Percentiles rank a stretch among this genome's conserved stretches.
Conservation (phyloP, 768 basidiomycete genomes). For the Rubroboletus satanas region DNA sequence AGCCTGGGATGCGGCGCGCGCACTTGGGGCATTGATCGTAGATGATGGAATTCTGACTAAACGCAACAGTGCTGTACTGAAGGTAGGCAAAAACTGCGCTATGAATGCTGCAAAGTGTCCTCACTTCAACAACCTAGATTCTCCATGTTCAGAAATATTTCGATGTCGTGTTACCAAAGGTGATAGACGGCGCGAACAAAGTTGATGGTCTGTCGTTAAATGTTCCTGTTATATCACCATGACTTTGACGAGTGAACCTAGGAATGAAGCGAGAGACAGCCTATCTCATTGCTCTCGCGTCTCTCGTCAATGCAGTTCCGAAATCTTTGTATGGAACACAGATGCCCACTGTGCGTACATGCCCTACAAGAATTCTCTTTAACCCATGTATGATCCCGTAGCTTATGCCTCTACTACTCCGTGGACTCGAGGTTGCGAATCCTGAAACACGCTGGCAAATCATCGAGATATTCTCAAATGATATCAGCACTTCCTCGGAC, state of each 20-base stretch:
- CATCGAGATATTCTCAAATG: slow-evolving; percentile 71
- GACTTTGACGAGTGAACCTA: slow-evolving; percentile 21
- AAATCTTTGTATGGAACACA: slow-evolving; percentile 68
- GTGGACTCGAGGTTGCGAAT: slow-evolving; percentile 77
- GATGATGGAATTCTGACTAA: slow-evolving; percentile 68
- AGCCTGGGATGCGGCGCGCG: slow-evolving; percentile 70
- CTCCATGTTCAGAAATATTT: slow-evolving; percentile 76
- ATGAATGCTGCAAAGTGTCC: background rate
- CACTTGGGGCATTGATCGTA: slow-evolving; percentile 63
- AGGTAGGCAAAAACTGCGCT: slow-evolving; percentile 43
- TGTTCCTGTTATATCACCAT: background rate
- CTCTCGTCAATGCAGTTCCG: slow-evolving; percentile 76
- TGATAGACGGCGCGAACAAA: slow-evolving; percentile 64
- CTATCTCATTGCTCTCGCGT: slow-evolving; percentile 79
- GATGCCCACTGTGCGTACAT: slow-evolving; percentile 51
- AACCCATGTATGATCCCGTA: slow-evolving; percentile 29
- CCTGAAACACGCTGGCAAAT: slow-evolving; percentile 71
- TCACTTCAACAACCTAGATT: slow-evolving; percentile 42
- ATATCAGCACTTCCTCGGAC: slow-evolving; percentile 56
- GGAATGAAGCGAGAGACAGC: slow-evolving; percentile 56
- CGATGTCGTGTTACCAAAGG: slow-evolving; percentile 62
- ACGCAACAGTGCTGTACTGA: slow-evolving; percentile 70
- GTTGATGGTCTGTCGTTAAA: slow-evolving; percentile 42
- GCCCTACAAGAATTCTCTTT: background rate
- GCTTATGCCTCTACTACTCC: slow-evolving; percentile 87